These are phyloP conservation scores for Fusarium agapanthi DNA, from an alignment of 2,329 filamentous ascomycete genomes.

Conservation along the genomic window DNA sequence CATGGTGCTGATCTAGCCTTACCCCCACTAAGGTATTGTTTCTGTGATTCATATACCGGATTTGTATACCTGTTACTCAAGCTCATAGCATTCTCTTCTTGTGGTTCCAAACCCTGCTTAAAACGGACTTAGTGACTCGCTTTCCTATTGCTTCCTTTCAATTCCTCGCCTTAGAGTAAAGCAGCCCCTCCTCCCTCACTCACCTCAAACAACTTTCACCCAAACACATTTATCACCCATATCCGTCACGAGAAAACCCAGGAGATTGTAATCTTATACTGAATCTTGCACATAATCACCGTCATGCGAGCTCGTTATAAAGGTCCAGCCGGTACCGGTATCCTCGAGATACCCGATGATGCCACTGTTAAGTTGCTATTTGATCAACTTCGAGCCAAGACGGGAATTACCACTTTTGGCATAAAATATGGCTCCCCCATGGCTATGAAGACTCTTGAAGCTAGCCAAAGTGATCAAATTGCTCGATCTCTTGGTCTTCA, in stretches of 20 bases:
- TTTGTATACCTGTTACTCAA: not conserved
- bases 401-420: constrained; percentile 72
- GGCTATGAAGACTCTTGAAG: constrained; percentile 70
- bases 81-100: not conserved
- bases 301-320: constrained; percentile 79
- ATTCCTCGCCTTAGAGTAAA: constrained; percentile 11
- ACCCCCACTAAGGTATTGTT: not conserved
- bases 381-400: constrained; percentile 68
- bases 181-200: constrained; percentile 9
- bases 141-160: constrained; percentile 4
- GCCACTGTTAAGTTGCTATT: constrained; percentile 72
- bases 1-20: not conserved
- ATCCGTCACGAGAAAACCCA: not conserved
- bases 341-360: constrained; percentile 72
- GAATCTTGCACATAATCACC: not conserved
- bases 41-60: not conserved
- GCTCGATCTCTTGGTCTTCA: constrained; percentile 59
- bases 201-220: not conserved
- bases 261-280: not conserved
- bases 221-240: not conserved
- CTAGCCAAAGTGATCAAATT: constrained; percentile 60
- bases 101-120: not conserved
- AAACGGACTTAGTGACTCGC: not conserved
- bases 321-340: constrained; percentile 76
- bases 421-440: constrained; percentile 85